Evolutionary conservation across 495 filamentous ascomycete species (phyloP), one percentile per base, ranked within the genome.

Genomic region (Penicillium turbatum): DNA sequence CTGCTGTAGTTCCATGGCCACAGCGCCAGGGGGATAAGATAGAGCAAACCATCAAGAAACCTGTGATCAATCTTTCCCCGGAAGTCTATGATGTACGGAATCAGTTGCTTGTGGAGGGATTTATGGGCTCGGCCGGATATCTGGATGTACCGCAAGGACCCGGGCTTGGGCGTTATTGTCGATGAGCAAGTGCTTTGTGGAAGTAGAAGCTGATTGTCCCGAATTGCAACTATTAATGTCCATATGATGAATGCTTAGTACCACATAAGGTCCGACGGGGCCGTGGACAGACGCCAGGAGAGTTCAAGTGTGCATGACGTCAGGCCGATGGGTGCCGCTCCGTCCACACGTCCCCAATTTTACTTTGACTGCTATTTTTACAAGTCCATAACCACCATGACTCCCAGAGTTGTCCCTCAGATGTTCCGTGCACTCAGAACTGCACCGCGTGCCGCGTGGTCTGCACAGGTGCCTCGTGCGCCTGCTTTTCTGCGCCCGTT

Each of bases 401-500:
- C 51, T 51, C 46, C 41, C n/a, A 51, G 30, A 8, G 54, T 70
- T 27, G 17, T 40, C 7, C 53, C 66, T 31, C 68, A 64, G 45
- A 57, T 63, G 34, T 60, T 69, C 49, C 64, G 66, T 46, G 61
- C 65, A 13, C 51, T 72, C 17, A 56, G 44, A 16, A 53, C 65
- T 42, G 54, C 65, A 32, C 60, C 65, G 35, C 60, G 63, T 41
- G 61, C 64, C 2, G 48, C 65, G 12, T 66, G 60, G 59, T 51
- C 55, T 31, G 52, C 51, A 21, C 51, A 55, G 34, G 55, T 65
- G 37, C 65, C 60, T 21, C 59, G 65, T 29, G 37, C 63, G 43
- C 68, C 68, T 43, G 54, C 67, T 51, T 41, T 63, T 40, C 67
- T 67, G 44, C 72, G 70, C 30, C 69, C 65, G 57, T 55, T 67